Percentiles rank a stretch among this genome's conserved stretches.
Evolutionary conservation across 148 eudicot genomes (phyloP).

Genomic region (Selenicereus undatus): DNA sequence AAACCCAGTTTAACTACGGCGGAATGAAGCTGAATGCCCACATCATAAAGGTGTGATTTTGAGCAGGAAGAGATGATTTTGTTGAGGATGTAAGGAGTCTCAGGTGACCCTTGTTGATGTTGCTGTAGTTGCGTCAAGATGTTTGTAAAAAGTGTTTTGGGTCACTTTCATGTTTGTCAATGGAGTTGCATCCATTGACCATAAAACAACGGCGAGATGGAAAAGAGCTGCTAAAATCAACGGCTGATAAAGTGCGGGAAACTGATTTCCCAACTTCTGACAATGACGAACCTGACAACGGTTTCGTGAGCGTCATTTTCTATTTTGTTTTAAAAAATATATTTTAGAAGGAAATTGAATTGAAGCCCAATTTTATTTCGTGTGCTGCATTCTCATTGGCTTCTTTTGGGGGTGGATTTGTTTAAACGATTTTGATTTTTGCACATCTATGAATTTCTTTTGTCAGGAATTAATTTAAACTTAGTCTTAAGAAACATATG

Average conservation of each 20-base stretch:
- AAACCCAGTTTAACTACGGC: constrained; percentile 46
- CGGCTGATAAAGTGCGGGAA: not conserved
- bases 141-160: not conserved
- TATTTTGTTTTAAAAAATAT: too few species aligned
- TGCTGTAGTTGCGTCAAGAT: constrained; percentile 10
- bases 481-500: too few species aligned
- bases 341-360: too few species aligned
- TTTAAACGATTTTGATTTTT: too few species aligned
- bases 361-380: too few species aligned
- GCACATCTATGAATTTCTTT: too few species aligned
- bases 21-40: constrained; percentile 52
- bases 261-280: not conserved
- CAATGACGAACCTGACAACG: not conserved
- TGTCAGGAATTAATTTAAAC: too few species aligned
- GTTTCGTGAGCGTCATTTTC: not conserved
- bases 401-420: too few species aligned
- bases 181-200: not conserved
- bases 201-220: constrained; percentile 1
- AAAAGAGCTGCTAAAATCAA: not conserved
- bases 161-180: constrained; percentile 13
- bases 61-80: constrained; percentile 46
- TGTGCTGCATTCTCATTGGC: too few species aligned
- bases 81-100: constrained; percentile 30
- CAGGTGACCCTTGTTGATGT: constrained; percentile 12
- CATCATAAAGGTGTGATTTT: constrained; percentile 26